A percentile compares a stretch with the other conserved stretches of the same genome.
Conservation (phyloP, 2,329 filamentous ascomycete genomes). For the Boeremia exigua region DNA sequence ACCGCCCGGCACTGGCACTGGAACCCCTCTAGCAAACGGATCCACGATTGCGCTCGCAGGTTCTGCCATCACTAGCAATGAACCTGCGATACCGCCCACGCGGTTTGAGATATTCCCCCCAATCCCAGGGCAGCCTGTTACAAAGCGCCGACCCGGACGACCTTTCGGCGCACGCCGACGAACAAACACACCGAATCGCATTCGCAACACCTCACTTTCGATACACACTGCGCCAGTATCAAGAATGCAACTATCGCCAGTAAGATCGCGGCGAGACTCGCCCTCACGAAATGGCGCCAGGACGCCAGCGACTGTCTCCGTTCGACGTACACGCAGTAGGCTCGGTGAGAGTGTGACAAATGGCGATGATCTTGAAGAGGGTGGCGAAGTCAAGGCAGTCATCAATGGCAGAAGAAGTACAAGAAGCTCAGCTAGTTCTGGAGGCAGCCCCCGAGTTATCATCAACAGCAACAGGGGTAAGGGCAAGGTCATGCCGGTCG, state of each 20-base stretch:
- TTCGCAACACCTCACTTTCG: slow-evolving; percentile 30
- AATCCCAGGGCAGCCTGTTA: slow-evolving; percentile 56
- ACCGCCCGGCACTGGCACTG: slow-evolving; percentile 25
- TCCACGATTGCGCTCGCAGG: slow-evolving; percentile 37
- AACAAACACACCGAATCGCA: slow-evolving; percentile 44
- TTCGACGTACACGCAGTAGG: slow-evolving; percentile 52
- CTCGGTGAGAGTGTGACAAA: slow-evolving; percentile 50
- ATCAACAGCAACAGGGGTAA: slow-evolving; percentile 36
- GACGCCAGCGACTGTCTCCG: slow-evolving; percentile 37
- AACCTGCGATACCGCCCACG: slow-evolving; percentile 65
- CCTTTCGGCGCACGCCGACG: slow-evolving; percentile 48
- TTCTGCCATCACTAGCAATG: slow-evolving; percentile 35
- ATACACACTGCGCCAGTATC: slow-evolving; percentile 42
- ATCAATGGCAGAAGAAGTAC: slow-evolving; percentile 38
- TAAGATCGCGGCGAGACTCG: slow-evolving; percentile 36
- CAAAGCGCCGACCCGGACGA: slow-evolving; percentile 44
- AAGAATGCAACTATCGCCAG: slow-evolving; percentile 41
- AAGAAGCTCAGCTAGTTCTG: slow-evolving; percentile 39
- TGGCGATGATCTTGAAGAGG: slow-evolving; percentile 40
- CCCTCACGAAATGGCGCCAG: slow-evolving; percentile 40
- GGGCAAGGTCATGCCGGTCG: slow-evolving; percentile 30
- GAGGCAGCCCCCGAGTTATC: slow-evolving; percentile 31
- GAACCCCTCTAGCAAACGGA: slow-evolving; percentile 42
- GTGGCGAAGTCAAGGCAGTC: slow-evolving; percentile 37
- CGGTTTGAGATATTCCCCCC: slow-evolving; percentile 82